These are phyloP conservation scores for Phytophthora sp. DNA, from an alignment of 352 stramenopile species.

Conservation along the genomic window DNA sequence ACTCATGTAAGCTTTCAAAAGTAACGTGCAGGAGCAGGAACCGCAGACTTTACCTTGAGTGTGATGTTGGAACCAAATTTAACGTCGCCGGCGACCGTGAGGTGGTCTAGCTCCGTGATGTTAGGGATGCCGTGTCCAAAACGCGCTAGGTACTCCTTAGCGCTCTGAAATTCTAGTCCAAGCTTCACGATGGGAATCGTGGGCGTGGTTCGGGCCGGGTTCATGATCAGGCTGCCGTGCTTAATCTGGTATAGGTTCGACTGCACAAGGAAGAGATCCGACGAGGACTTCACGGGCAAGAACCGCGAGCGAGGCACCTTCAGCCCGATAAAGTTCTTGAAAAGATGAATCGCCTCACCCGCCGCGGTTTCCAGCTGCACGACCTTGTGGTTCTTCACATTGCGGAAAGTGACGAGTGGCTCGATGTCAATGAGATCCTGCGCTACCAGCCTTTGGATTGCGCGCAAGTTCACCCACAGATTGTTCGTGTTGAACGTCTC, in stretches of 20 bases:
- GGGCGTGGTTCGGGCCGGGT: constrained; percentile 72
- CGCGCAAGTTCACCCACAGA: constrained; percentile 98
- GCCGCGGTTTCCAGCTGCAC: constrained; percentile 97
- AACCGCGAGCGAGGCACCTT: constrained; percentile 97
- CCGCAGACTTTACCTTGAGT: constrained; percentile 88
- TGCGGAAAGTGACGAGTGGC: constrained; percentile 92
- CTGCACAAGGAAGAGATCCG: constrained; percentile 96
- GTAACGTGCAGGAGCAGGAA: too few species aligned
- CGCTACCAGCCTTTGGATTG: constrained; percentile 96
- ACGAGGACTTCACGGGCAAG: constrained; percentile 99
- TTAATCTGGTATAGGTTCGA: constrained; percentile 94
- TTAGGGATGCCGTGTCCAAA: constrained; percentile 92
- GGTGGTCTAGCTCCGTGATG: constrained; percentile 93
- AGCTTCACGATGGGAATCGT: constrained; percentile 95
- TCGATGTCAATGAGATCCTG: constrained; percentile 99
- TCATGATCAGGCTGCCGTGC: constrained; percentile 92
- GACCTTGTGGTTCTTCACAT: constrained; percentile 96
- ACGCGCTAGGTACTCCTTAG: constrained; percentile 87
- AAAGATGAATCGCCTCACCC: constrained; percentile 98
- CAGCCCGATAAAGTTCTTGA: constrained; percentile 97
- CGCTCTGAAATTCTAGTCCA: constrained; percentile 90
- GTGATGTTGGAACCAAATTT: constrained; percentile 94
- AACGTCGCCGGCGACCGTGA: constrained; percentile 93
- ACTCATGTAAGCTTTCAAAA: not conserved
- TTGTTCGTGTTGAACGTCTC: constrained; percentile 99